These are phyloP conservation scores for Neopestalotiopsis sp. DNA, from an alignment of 2,329 filamentous ascomycete species.

Conservation along the genomic window DNA sequence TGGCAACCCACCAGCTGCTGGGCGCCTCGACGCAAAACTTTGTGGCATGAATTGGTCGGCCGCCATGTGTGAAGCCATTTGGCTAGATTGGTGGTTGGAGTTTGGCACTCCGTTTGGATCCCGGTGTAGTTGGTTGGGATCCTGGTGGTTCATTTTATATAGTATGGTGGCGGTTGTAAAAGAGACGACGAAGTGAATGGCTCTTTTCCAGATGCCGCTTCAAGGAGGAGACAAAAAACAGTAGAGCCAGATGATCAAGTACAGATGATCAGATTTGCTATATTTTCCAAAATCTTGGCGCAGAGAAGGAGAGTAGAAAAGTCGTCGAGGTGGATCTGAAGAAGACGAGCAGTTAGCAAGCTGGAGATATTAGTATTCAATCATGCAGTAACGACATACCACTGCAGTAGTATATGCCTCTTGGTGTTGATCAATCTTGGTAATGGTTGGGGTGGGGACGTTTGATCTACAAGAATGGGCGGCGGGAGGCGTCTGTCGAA, in stretches of 20 bases:
- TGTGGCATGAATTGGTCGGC: constrained; percentile 32
- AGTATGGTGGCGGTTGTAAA: background rate
- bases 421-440: constrained; percentile 14
- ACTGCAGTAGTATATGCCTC: constrained; percentile 14
- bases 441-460: constrained; percentile 35
- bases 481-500: constrained; percentile 39
- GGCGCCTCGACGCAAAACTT: constrained; percentile 73
- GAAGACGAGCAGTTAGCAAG: no score
- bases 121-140: background rate
- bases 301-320: no score
- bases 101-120: background rate
- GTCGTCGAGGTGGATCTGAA: no score
- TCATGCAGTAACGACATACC: constrained; percentile 15
- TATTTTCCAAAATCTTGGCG: no score
- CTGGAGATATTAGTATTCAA: background rate
- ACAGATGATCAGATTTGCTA: no score
- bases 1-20: constrained; percentile 71
- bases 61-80: background rate
- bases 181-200: background rate
- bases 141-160: background rate
- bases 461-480: constrained; percentile 34
- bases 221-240: no score
- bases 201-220: background rate
- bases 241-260: no score
- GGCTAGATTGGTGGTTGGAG: constrained; percentile 1